Conservation (phyloP, 345 rosid genomes). For the Fremontodendron californicum region DNA sequence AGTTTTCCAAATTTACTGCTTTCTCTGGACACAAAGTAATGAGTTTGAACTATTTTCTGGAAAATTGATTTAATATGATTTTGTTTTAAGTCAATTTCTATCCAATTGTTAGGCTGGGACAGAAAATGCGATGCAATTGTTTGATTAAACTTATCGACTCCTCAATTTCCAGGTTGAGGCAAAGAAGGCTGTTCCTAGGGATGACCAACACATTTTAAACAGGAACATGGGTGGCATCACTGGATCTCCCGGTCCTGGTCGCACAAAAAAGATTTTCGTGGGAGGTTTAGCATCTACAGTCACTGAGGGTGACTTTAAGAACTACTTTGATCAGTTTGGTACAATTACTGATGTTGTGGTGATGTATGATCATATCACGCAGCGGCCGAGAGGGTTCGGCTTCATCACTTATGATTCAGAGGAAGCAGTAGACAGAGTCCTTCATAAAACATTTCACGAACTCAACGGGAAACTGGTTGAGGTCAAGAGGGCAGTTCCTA, state of each 20-base stretch:
- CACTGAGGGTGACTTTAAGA: conserved; percentile 53
- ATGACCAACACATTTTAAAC: conserved; percentile 44
- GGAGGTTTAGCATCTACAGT: conserved; percentile 64
- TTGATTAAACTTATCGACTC: conserved; percentile 9
- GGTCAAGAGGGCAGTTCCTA: conserved; percentile 94
- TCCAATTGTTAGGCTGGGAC: conserved; percentile 1
- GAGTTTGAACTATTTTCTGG: background rate
- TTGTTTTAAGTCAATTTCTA: conserved; percentile 2
- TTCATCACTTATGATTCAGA: conserved; percentile 92
- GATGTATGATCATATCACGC: conserved; percentile 98
- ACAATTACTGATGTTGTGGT: conserved; percentile 85
- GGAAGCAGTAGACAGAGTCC: conserved; percentile 87
- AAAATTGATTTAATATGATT: background rate
- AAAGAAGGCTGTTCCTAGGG: conserved; percentile 76
- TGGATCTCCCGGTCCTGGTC: conserved; percentile 44
- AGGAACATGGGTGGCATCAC: conserved; percentile 36
- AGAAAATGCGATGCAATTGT: conserved; percentile 17
- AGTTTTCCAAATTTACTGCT: background rate
- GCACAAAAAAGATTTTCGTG: conserved; percentile 62
- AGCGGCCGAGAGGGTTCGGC: conserved; percentile 97
- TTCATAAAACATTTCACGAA: conserved; percentile 86
- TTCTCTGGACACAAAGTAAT: background rate
- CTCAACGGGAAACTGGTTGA: conserved; percentile 96
- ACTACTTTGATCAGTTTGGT: conserved; percentile 77
- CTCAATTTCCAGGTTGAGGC: conserved; percentile 70